phyloP scores from a whole-genome alignment of 345 rosid genomes.

The Excoecaria cochinchinensis region DNA sequence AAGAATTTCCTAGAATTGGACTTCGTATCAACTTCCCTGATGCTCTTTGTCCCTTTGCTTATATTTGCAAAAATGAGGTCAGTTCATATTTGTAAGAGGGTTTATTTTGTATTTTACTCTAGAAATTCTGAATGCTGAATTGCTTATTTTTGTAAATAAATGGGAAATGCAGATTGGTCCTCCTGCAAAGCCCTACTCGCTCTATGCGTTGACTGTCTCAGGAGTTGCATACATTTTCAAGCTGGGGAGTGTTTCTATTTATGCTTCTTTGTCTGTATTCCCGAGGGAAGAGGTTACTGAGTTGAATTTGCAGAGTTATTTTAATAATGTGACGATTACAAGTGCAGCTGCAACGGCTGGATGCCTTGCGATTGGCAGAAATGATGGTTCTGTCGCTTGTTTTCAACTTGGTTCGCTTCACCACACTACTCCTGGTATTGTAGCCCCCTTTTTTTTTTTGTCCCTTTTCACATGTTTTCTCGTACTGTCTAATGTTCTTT shows the following conservation, averaged over 20 bases:
- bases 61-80: slow-evolving; percentile 53
- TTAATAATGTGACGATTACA: slow-evolving; percentile 38
- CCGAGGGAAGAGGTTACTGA: slow-evolving; percentile 46
- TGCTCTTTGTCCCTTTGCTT: slow-evolving; percentile 68
- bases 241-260: slow-evolving; percentile 40
- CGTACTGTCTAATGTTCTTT: neutral
- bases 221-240: slow-evolving; percentile 66
- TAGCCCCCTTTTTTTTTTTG: neutral
- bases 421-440: slow-evolving; percentile 57
- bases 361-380: slow-evolving; percentile 58
- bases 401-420: slow-evolving; percentile 48
- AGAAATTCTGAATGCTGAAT: neutral
- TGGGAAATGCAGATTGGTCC: slow-evolving; percentile 35
- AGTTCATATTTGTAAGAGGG: neutral
- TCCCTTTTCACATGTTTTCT: neutral
- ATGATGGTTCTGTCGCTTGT: slow-evolving; percentile 66
- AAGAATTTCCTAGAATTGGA: slow-evolving; percentile 50
- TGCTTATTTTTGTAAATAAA: neutral
- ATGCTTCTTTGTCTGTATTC: slow-evolving; percentile 45
- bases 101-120: neutral
- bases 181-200: slow-evolving; percentile 34
- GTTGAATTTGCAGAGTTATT: slow-evolving; percentile 45
- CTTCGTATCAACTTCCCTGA: slow-evolving; percentile 61
- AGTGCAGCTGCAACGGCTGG: slow-evolving; percentile 57
- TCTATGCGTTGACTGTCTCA: slow-evolving; percentile 58